Evolutionary conservation across 345 rosid genomes (phyloP).

Genomic region (Hibiscus tridactylites): DNA sequence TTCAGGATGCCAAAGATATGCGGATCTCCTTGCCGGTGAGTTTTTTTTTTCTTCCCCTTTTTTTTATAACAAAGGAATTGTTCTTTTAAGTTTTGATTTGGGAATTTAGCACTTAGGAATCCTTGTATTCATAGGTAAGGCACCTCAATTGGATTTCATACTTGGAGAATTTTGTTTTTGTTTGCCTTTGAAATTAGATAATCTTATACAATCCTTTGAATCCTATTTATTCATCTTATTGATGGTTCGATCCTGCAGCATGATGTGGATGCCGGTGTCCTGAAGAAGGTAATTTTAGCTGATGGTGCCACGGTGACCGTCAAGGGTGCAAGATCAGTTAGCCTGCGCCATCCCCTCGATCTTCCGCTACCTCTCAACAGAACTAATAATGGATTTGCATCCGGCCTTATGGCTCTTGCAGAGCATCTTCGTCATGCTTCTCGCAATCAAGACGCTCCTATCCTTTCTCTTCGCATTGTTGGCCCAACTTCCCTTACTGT

Average conservation of each 20-base stretch:
- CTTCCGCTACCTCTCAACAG: conserved; percentile 70
- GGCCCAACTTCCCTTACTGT: conserved; percentile 70
- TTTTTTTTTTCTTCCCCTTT: background rate
- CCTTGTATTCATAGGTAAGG: background rate
- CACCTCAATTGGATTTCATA: background rate
- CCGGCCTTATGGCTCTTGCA: conserved; percentile 73
- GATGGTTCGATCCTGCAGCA: conserved; percentile 44
- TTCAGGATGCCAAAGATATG: conserved; percentile 79
- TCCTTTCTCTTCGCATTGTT: conserved; percentile 81
- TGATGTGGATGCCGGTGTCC: conserved; percentile 90
- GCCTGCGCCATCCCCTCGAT: conserved; percentile 78
- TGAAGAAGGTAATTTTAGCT: conserved; percentile 83
- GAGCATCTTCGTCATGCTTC: conserved; percentile 68
- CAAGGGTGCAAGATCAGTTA: conserved; percentile 91
- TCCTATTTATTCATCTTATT: background rate
- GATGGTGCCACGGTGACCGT: conserved; percentile 92
- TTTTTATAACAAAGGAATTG: background rate
- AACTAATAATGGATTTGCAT: conserved; percentile 50
- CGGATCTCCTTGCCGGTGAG: conserved; percentile 72
- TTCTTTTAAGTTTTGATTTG: background rate
- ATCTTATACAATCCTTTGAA: background rate
- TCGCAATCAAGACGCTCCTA: conserved; percentile 34
- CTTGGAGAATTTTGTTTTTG: no score
- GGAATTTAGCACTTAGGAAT: background rate
- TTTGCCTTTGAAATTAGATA: no score